A percentile compares a stretch with the other conserved stretches of the same genome.
Evolutionary conservation across 1,284 basidiomycete species (phyloP).

Genomic region (Exobasidium cylindrosporum): DNA sequence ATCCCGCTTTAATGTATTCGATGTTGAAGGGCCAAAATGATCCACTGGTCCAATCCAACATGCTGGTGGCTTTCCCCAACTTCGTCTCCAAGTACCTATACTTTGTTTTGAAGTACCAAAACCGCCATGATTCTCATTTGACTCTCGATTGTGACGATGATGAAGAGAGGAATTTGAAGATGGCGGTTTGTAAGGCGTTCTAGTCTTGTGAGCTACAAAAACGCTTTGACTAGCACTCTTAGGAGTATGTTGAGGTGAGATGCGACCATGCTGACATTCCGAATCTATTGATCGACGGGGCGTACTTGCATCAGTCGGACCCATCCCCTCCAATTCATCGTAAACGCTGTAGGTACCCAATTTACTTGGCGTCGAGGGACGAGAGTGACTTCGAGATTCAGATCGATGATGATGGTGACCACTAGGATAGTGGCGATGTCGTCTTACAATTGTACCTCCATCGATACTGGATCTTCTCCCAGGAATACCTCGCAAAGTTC

Average conservation of each 20-base stretch:
- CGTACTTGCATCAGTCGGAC: neutral
- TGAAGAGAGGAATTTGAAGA: conserved; percentile 40
- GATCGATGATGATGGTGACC: conserved; percentile 1
- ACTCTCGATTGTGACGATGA: neutral
- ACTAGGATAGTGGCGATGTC: conserved; percentile 36
- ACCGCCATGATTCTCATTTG: neutral
- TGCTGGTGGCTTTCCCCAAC: conserved; percentile 48
- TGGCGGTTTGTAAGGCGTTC: conserved; percentile 45
- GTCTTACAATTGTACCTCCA: conserved; percentile 36
- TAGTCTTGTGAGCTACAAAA: conserved; percentile 44
- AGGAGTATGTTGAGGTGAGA: neutral
- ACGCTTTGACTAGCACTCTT: conserved; percentile 24
- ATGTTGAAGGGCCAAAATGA: conserved; percentile 18
- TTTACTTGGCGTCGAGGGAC: conserved; percentile 8
- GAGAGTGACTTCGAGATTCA: neutral
- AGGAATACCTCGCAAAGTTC: conserved; percentile 15
- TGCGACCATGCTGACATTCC: neutral
- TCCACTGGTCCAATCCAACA: conserved; percentile 46
- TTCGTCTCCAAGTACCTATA: conserved; percentile 38
- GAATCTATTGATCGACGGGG: conserved; percentile 11
- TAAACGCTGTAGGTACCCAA: neutral
- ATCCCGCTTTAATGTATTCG: neutral
- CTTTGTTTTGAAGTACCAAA: conserved; percentile 1
- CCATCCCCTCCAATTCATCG: neutral
- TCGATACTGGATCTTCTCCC: conserved; percentile 29